phyloP scores from a whole-genome alignment of 1,284 basidiomycete genomes.

The Caloboletus firmus region DNA sequence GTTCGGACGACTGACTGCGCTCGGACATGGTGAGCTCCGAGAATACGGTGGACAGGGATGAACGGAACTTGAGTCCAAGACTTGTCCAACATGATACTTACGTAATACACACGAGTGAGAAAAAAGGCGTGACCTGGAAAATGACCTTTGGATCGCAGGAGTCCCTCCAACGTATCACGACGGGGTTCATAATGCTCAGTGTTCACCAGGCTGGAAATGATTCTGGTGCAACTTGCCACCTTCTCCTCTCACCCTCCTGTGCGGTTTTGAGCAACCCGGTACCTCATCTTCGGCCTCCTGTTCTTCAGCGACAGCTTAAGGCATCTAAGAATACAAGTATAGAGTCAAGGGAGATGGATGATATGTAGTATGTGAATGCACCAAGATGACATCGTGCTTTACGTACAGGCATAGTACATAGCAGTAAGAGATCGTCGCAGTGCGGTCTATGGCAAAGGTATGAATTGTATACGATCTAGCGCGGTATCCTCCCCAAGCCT shows the following conservation, averaged over 20 bases:
- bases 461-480: background rate
- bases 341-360: no score
- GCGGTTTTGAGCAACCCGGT: background rate
- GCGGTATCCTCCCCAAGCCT: background rate
- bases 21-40: slow-evolving; percentile 32
- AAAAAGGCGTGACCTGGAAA: background rate
- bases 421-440: no score
- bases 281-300: no score
- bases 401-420: no score
- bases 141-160: no score
- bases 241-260: background rate
- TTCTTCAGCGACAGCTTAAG: no score
- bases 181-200: background rate
- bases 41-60: background rate
- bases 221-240: background rate
- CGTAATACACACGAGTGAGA: slow-evolving; percentile 1
- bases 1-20: slow-evolving; percentile 30
- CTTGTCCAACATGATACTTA: slow-evolving; percentile 1
- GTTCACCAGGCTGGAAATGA: background rate
- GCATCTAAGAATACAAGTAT: no score
- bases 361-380: no score
- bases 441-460: background rate
- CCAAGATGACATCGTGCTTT: no score
- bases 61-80: background rate
- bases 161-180: no score